These are phyloP conservation scores for Geotrichum cucujoidarum DNA, from an alignment of 1,139 yeast species.

Conservation along the genomic window DNA sequence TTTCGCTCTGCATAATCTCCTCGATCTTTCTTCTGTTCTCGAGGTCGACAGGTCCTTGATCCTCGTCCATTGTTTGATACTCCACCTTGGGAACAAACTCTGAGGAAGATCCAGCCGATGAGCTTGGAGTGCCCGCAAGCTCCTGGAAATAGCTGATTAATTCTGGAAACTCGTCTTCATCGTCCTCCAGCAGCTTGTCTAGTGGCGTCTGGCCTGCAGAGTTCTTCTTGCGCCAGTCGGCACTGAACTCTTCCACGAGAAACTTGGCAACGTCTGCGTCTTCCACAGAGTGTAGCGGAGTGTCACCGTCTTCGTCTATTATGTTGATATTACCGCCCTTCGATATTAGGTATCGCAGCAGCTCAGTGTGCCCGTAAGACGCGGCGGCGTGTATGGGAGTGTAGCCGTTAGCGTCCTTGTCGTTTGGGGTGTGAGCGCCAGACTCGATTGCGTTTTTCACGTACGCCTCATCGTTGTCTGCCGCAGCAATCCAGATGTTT, in stretches of 20 bases:
- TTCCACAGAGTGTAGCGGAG: constrained; percentile 91
- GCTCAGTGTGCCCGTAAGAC: constrained; percentile 75
- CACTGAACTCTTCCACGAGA: constrained; percentile 61
- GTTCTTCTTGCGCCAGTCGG: constrained; percentile 60
- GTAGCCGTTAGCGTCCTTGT: constrained; percentile 87
- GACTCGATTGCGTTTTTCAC: constrained; percentile 54
- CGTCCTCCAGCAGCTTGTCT: constrained; percentile 54
- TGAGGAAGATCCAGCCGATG: neutral
- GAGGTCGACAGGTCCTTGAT: constrained; percentile 40
- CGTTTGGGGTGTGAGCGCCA: constrained; percentile 56
- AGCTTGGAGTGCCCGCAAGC: constrained; percentile 8
- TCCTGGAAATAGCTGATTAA: constrained; percentile 56
- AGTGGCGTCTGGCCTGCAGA: constrained; percentile 64
- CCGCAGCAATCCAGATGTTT: constrained; percentile 93
- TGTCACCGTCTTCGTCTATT: constrained; percentile 85
- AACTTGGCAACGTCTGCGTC: constrained; percentile 57
- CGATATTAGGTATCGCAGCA: constrained; percentile 54
- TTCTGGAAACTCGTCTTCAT: constrained; percentile 83
- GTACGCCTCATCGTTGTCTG: constrained; percentile 63
- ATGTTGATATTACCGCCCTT: constrained; percentile 76
- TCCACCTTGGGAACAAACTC: constrained; percentile 15
- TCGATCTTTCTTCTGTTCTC: constrained; percentile 63
- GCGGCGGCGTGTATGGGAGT: constrained; percentile 97
- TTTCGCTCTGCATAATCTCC: constrained; percentile 66
- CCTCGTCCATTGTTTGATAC: constrained; percentile 31